Percentiles rank a stretch among this genome's conserved stretches.
phyloP scores from a whole-genome alignment of 2,329 filamentous ascomycete species.

The Aspergillus sp. region DNA sequence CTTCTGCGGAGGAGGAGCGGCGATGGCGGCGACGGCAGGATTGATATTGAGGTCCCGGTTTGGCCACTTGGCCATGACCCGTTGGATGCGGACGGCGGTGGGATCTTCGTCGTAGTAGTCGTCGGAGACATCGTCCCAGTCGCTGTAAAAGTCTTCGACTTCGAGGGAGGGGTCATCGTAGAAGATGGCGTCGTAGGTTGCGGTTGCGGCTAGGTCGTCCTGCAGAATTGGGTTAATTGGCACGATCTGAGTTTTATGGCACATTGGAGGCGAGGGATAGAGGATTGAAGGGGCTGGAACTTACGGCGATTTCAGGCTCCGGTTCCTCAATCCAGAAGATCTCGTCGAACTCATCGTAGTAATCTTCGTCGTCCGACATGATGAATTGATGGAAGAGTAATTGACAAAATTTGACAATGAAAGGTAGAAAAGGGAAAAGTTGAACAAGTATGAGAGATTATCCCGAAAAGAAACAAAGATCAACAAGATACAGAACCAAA shows the following conservation, averaged over 20 bases:
- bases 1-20: slow-evolving; percentile 9
- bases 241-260: neutral
- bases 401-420: neutral
- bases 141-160: slow-evolving; percentile 41
- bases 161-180: slow-evolving; percentile 42
- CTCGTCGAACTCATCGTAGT: slow-evolving; percentile 38
- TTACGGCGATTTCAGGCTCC: slow-evolving; percentile 35
- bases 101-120: slow-evolving; percentile 47
- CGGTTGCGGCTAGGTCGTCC: slow-evolving; percentile 45
- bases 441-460: neutral
- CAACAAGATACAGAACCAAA: neutral
- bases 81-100: slow-evolving; percentile 26
- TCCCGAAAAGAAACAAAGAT: neutral
- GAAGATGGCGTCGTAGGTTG: slow-evolving; percentile 41
- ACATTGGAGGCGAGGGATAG: neutral
- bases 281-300: slow-evolving; percentile 9
- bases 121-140: slow-evolving; percentile 48
- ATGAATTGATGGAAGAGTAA: neutral
- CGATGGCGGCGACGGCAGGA: neutral
- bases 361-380: slow-evolving; percentile 42
- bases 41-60: slow-evolving; percentile 1
- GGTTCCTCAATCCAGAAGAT: slow-evolving; percentile 36
- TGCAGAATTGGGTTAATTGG: slow-evolving; percentile 17
- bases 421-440: neutral
- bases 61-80: slow-evolving; percentile 15